Conservation (phyloP, 2,329 filamentous ascomycete species). For the Magnaporthiopsis poae region DNA sequence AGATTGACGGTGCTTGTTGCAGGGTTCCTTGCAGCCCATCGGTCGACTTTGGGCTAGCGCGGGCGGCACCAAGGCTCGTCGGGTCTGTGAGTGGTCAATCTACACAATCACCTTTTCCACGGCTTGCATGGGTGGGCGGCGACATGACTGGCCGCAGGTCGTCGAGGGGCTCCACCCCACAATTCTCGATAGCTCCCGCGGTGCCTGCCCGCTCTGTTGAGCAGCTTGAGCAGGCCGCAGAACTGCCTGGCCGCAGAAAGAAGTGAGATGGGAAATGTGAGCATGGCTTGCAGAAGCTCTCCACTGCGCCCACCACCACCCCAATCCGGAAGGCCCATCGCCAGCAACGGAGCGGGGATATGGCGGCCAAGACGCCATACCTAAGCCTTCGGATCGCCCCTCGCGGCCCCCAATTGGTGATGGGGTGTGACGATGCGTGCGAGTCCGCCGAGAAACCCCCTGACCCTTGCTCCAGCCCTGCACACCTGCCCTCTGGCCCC, state of each 20-base stretch:
- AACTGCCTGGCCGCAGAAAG: no score
- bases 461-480: background rate
- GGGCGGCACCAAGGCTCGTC: slow-evolving; percentile 10
- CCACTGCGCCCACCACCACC: background rate
- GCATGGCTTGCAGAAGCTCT: no score
- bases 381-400: background rate
- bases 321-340: background rate
- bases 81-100: slow-evolving; percentile 13
- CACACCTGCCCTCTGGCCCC: no score
- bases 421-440: background rate
- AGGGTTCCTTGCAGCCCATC: slow-evolving; percentile 14
- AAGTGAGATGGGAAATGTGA: no score
- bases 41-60: background rate
- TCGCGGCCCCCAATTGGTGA: background rate
- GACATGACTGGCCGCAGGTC: background rate
- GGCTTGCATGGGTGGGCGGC: background rate
- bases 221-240: background rate
- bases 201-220: no score
- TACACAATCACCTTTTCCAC: background rate
- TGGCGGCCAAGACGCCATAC: background rate
- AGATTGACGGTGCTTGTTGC: background rate
- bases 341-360: background rate
- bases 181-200: background rate
- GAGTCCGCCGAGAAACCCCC: background rate
- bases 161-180: background rate